phyloP scores from a whole-genome alignment of 805 yeast species.

The Saturnispora sanitii region DNA sequence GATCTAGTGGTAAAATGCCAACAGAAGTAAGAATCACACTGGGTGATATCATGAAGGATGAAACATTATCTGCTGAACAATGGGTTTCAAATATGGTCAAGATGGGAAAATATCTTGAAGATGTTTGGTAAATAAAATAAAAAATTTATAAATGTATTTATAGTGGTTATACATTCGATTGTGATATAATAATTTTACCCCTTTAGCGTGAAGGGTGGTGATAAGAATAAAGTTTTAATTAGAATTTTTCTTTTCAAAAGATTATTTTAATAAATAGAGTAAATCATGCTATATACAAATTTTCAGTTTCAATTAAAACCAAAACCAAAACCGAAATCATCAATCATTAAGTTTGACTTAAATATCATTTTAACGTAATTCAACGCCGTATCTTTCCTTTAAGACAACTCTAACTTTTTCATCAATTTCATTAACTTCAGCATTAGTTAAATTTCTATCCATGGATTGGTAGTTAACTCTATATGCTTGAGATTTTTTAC shows the following conservation, averaged over 20 bases:
- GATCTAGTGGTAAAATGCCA: constrained; percentile 96
- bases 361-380: constrained; percentile 30
- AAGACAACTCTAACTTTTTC: constrained; percentile 52
- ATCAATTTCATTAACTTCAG: constrained; percentile 72
- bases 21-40: constrained; percentile 63
- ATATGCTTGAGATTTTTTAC: constrained; percentile 71
- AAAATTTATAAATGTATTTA: background rate
- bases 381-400: constrained; percentile 41
- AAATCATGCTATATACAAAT: background rate
- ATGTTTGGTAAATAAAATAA: constrained; percentile 55
- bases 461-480: constrained; percentile 88
- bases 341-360: no score
- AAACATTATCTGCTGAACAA: constrained; percentile 29
- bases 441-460: constrained; percentile 85
- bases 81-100: constrained; percentile 42
- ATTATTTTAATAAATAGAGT: background rate
- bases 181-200: no score
- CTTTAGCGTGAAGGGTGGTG: no score
- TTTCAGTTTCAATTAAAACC: background rate
- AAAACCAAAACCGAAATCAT: background rate
- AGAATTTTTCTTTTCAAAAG: no score
- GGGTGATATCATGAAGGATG: constrained; percentile 34
- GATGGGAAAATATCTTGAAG: constrained; percentile 58
- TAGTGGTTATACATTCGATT: no score
- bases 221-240: no score